phyloP scores from a whole-genome alignment of 176 grass and related monocot genomes.

The Melocanna baccifera region DNA sequence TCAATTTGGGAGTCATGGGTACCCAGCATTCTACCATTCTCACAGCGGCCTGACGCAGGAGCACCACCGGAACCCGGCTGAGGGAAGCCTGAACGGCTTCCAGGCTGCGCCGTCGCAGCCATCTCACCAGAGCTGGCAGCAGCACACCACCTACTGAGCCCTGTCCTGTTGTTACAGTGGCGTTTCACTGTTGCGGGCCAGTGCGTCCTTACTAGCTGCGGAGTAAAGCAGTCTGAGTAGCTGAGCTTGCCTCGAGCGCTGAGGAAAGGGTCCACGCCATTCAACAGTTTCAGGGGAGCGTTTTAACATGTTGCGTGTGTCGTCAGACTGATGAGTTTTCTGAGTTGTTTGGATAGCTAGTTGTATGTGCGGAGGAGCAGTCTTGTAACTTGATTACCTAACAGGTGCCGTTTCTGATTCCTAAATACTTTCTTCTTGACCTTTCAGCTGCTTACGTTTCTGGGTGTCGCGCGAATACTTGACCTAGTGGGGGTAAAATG shows the following conservation, averaged over 20 bases:
- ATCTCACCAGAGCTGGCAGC: conserved; percentile 89
- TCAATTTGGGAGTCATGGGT: conserved; percentile 70
- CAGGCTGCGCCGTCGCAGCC: conserved; percentile 41
- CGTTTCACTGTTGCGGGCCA: neutral
- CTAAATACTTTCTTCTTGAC: neutral
- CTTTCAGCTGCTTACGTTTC: neutral
- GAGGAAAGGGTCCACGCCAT: conserved; percentile 16
- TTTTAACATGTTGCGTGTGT: conserved; percentile 53
- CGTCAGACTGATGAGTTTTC: conserved; percentile 8
- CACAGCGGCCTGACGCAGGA: conserved; percentile 64
- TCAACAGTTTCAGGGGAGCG: conserved; percentile 18
- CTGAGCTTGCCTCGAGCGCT: conserved; percentile 48
- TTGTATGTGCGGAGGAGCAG: conserved; percentile 29
- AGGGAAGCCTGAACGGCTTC: conserved; percentile 60
- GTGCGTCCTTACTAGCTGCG: neutral
- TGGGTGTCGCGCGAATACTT: neutral
- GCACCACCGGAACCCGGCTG: conserved; percentile 61
- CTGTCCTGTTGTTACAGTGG: conserved; percentile 6
- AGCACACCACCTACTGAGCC: conserved; percentile 64
- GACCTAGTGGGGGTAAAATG: neutral
- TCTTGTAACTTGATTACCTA: conserved; percentile 47
- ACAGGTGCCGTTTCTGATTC: conserved; percentile 34
- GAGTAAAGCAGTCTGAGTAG: conserved; percentile 41
- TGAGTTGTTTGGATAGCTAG: conserved; percentile 34
- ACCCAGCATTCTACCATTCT: conserved; percentile 64